Evolutionary conservation across 1,139 yeast genomes (phyloP), one percentile per base, ranked within the genome.

Genomic region (Nakaseomyces bracarensis): DNA sequence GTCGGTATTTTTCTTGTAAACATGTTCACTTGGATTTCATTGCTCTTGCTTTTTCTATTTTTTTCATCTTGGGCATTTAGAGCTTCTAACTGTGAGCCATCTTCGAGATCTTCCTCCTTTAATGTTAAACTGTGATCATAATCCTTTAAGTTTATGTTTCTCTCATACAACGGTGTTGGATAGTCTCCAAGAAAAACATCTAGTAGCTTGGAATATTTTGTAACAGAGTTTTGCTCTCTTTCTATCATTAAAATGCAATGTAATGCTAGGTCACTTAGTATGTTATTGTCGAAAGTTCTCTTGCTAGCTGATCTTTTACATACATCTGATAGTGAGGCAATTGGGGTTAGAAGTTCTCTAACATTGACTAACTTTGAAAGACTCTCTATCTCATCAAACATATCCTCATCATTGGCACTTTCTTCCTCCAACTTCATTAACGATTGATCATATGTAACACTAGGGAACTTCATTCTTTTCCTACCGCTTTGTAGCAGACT

Each of bases 181-280:
- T 85, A 91, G 56, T 89, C 96, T 9, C 96, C 96, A 42, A 87
- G 69, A 55, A 89, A 77, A 1, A 83, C 79, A 49, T 82, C 85
- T 63, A 89, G 71, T 39, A 89, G 67, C 52, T 77, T 76, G 40
- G 82, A 75, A 46, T 87, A 69, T 61, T 79, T 75, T 46, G 80
- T 77, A 18, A 84, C 81, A 36, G 79, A 81, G 28, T 72, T 70
- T 55, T 86, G 95, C 57, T 89, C 97, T 36, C 75, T 73, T 55
- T 83, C 89, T 43, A 91, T 82, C 47, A 81, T 67, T 43, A 82
- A 82, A 35, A 89, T 75, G 29, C 91, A 77, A 49, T 86, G 85
- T 30, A 67, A 66, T 0, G 95, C 82, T 51, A 89, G 61, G 25
- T 66, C 71, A 53, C 64, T 69, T 49, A 79, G 56, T 9, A 72